phyloP scores from a whole-genome alignment of 371 early-diverging fungal genomes.

The Cokeromyces recurvatus region DNA sequence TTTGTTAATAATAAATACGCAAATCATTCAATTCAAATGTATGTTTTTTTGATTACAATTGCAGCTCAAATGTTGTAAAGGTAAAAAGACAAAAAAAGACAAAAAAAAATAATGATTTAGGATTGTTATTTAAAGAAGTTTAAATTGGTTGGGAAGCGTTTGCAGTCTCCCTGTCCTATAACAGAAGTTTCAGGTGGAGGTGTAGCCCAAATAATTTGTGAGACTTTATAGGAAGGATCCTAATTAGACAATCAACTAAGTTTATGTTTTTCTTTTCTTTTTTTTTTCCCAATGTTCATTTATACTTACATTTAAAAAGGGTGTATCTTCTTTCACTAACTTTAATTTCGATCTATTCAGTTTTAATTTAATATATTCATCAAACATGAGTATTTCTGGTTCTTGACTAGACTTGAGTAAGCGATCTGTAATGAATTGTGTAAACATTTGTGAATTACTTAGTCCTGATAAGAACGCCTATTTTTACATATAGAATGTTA shows the following conservation, averaged over 20 bases:
- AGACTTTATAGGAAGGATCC: slow-evolving; percentile 40
- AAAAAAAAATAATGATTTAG: too few relatives aligned
- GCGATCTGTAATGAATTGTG: slow-evolving; percentile 76
- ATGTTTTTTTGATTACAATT: too few relatives aligned
- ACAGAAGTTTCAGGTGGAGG: slow-evolving; percentile 20
- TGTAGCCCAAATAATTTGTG: slow-evolving; percentile 44
- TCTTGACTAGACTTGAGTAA: slow-evolving; percentile 60
- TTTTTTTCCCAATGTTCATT: neutral
- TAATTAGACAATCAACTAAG: slow-evolving; percentile 1
- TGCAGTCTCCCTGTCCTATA: slow-evolving; percentile 12
- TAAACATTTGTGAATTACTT: slow-evolving; percentile 74
- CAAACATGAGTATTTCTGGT: slow-evolving; percentile 75
- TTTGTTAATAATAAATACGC: too few relatives aligned
- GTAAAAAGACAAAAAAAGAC: too few relatives aligned
- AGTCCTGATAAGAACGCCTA: slow-evolving; percentile 59
- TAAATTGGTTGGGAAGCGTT: slow-evolving; percentile 33
- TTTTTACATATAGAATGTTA: neutral
- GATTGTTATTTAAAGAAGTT: neutral
- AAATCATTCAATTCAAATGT: too few relatives aligned
- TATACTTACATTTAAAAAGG: slow-evolving; percentile 61
- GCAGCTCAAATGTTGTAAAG: too few relatives aligned
- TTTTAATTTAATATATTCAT: slow-evolving; percentile 78
- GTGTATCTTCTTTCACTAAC: slow-evolving; percentile 74
- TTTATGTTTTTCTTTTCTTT: neutral
- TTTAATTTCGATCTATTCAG: slow-evolving; percentile 73